Evolutionary conservation across 2,329 filamentous ascomycete genomes (phyloP), one percentile per base, ranked within the genome.

Genomic region (Dendryphion nanum): DNA sequence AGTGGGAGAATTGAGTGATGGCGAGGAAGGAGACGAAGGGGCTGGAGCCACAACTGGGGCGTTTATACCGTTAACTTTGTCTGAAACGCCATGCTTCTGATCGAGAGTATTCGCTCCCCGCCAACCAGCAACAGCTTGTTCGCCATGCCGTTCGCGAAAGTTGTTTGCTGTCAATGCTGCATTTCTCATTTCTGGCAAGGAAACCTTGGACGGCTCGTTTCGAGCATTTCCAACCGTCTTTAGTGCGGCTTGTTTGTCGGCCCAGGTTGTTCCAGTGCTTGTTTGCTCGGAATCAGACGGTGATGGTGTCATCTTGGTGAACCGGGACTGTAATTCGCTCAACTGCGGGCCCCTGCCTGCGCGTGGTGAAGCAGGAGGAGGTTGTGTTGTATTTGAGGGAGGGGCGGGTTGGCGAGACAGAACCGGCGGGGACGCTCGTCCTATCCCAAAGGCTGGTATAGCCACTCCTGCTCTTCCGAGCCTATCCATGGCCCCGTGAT

Each of bases 401-500:
- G 57, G 47, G 43, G 37, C 45, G 12, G 50, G 59, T 44, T 53
- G 61, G 41, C 50, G 59, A 18, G 48, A 49, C 23, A 56, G 55
- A 29, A 58, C 52, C 30, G 53, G 59, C 34, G 61, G 61, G 42
- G 59, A 60, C 40, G 49, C 67, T 32, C 57, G 61, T 3, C 81
- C 82, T 44, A 95, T 94, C 4, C 85, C 85, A 4, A 95, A 71
- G 0, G 78, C 85, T 1, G 89, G 84, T 0, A 95, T 87, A 0
- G 83, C 86, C 5, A 95, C 74, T 1, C 89, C 89, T 1, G 86
- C 83, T 24, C 81, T 77, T 8, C 82, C 79, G 6, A 96, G 73
- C 29, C 87, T 77, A 41, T 70, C 75, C 38, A 84, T 61, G 4
- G 88, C 83, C 4, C 74, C 78, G 50, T 78, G 73, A 37, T 82